Evolutionary conservation across 2,329 filamentous ascomycete genomes (phyloP).

Genomic region (Pseudopithomyces maydicus): DNA sequence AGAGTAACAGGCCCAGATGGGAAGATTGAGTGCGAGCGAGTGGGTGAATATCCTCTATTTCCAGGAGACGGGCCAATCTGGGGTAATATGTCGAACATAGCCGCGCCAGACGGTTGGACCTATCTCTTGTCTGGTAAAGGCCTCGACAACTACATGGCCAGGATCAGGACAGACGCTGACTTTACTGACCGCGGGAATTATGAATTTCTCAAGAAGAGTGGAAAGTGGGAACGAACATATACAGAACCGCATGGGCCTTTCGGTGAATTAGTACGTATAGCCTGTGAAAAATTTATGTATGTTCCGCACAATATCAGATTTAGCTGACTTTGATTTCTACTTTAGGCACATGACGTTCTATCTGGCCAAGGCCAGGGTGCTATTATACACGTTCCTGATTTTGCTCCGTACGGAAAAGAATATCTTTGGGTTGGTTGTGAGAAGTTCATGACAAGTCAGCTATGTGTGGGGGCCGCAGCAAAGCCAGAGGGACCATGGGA

Average conservation of each 20-base stretch:
- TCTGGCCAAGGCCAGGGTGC: constrained; percentile 17
- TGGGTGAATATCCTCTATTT: constrained; percentile 11
- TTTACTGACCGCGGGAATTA: constrained; percentile 11
- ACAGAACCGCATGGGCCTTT: constrained; percentile 14
- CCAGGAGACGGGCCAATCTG: constrained; percentile 11
- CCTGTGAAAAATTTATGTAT: too few species aligned
- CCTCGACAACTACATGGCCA: constrained; percentile 18
- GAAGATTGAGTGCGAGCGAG: constrained; percentile 11
- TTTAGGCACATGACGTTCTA: constrained; percentile 13
- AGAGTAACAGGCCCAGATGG: background rate
- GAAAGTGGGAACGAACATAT: constrained; percentile 9
- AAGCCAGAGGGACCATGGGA: constrained; percentile 19
- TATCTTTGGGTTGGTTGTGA: constrained; percentile 17
- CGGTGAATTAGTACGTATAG: constrained; percentile 7
- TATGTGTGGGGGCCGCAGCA: constrained; percentile 14
- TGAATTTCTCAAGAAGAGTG: constrained; percentile 13
- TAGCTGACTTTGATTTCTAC: too few species aligned
- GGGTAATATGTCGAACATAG: constrained; percentile 17
- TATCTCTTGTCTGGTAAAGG: constrained; percentile 11
- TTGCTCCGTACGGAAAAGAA: constrained; percentile 6
- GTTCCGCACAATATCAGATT: too few species aligned
- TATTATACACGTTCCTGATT: constrained; percentile 12
- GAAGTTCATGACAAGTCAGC: constrained; percentile 16
- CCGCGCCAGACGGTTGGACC: constrained; percentile 15
- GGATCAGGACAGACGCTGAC: constrained; percentile 13